Evolutionary conservation across 768 basidiomycete species (phyloP).

Genomic region (Mycena sanguinolenta): DNA sequence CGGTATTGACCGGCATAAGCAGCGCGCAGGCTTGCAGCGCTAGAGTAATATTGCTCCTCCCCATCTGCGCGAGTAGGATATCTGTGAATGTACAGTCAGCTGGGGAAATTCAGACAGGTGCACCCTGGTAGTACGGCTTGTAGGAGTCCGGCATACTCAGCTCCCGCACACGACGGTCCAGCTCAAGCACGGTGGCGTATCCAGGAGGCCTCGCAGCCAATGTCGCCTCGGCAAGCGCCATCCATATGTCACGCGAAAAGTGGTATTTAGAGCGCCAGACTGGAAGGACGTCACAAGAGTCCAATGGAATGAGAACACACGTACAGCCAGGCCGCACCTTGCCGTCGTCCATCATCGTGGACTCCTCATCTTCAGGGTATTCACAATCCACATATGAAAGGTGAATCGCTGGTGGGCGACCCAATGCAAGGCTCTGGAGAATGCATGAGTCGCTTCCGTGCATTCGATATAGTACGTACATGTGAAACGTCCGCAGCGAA

Average conservation of each 20-base stretch:
- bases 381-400: constrained; percentile 57
- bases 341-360: constrained; percentile 56
- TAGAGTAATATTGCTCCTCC: constrained; percentile 61
- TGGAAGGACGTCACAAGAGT: constrained; percentile 38
- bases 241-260: constrained; percentile 65
- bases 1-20: constrained; percentile 71
- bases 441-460: background rate
- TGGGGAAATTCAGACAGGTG: background rate
- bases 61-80: constrained; percentile 55
- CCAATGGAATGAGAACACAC: constrained; percentile 37
- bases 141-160: constrained; percentile 60
- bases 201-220: constrained; percentile 61
- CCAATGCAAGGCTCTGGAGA: constrained; percentile 52
- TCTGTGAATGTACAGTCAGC: background rate
- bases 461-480: constrained; percentile 40
- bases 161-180: constrained; percentile 65
- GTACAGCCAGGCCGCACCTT: constrained; percentile 64
- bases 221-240: constrained; percentile 61
- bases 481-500: constrained; percentile 54
- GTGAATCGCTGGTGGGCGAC: constrained; percentile 56
- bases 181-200: constrained; percentile 62
- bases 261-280: constrained; percentile 72
- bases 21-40: constrained; percentile 63
- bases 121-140: constrained; percentile 52
- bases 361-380: constrained; percentile 69